These are phyloP conservation scores for Aspergillus sp. DNA, from an alignment of 2,329 filamentous ascomycete species.

Conservation along the genomic window DNA sequence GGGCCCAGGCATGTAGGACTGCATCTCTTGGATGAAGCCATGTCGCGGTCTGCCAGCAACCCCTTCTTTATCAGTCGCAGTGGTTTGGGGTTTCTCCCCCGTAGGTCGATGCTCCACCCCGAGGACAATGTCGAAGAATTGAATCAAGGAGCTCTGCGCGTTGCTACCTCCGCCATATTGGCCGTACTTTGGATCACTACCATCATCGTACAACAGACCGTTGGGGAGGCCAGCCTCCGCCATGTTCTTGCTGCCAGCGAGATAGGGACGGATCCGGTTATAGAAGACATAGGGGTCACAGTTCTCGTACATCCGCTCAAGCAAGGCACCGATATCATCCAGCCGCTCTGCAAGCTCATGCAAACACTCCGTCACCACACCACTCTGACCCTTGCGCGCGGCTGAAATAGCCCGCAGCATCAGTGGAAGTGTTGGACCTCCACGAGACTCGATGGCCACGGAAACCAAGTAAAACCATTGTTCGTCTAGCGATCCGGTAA, in stretches of 20 bases:
- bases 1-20: conserved; percentile 89
- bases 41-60: conserved; percentile 53
- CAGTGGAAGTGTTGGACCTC: conserved; percentile 75
- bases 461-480: conserved; percentile 98
- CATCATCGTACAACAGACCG: conserved; percentile 82
- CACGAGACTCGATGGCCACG: conserved; percentile 88
- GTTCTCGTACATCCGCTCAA: conserved; percentile 88
- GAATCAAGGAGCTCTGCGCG: conserved; percentile 91
- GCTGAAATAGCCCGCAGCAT: conserved; percentile 85
- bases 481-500: conserved; percentile 90
- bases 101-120: conserved; percentile 88
- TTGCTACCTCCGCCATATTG: conserved; percentile 94
- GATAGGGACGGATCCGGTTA: conserved; percentile 87
- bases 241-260: conserved; percentile 98
- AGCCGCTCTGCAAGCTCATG: conserved; percentile 76
- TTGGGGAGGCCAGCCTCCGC: conserved; percentile 80
- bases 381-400: conserved; percentile 61
- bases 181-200: conserved; percentile 61
- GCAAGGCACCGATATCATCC: conserved; percentile 70
- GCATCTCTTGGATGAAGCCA: conserved; percentile 97
- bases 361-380: conserved; percentile 70
- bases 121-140: conserved; percentile 92
- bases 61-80: conserved; percentile 34
- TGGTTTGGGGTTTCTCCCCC: conserved; percentile 52
- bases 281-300: conserved; percentile 96